Conservation (phyloP, 2,329 filamentous ascomycete genomes). For the Stachybotrys chartarum region DNA sequence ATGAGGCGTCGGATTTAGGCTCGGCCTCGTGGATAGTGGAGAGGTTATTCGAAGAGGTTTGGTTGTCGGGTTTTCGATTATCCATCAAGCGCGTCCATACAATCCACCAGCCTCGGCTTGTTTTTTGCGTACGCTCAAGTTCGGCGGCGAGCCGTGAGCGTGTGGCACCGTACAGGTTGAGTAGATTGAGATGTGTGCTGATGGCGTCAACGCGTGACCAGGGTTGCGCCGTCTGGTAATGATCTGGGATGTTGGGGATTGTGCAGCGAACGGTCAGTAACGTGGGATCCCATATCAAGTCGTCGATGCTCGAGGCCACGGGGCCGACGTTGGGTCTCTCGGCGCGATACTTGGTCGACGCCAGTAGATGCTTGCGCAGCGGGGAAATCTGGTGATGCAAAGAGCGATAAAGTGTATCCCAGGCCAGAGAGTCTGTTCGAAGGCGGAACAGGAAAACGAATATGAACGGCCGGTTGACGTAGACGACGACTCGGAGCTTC, state of each 20-base stretch:
- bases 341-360: slow-evolving; percentile 50
- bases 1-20: slow-evolving; percentile 6
- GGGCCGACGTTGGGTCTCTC: slow-evolving; percentile 29
- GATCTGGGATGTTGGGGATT: slow-evolving; percentile 58
- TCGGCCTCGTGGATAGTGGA: slow-evolving; percentile 18
- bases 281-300: slow-evolving; percentile 55
- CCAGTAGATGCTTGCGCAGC: slow-evolving; percentile 47
- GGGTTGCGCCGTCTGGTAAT: slow-evolving; percentile 15
- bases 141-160: slow-evolving; percentile 32
- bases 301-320: slow-evolving; percentile 42
- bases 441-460: slow-evolving; percentile 65
- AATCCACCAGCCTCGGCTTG: slow-evolving; percentile 61
- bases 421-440: slow-evolving; percentile 50
- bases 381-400: slow-evolving; percentile 55
- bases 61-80: slow-evolving; percentile 12
- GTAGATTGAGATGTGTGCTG: slow-evolving; percentile 57
- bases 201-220: slow-evolving; percentile 59
- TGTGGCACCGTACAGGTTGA: slow-evolving; percentile 46
- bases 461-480: slow-evolving; percentile 68
- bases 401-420: slow-evolving; percentile 49
- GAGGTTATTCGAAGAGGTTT: slow-evolving; percentile 8
- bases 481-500: slow-evolving; percentile 63
- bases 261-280: slow-evolving; percentile 53
- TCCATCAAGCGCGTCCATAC: slow-evolving; percentile 55
- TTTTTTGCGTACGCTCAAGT: slow-evolving; percentile 58